Percentiles rank a stretch among this genome's conserved stretches.
Conservation (phyloP, 768 basidiomycete species). For the Macrocybe gigantea region DNA sequence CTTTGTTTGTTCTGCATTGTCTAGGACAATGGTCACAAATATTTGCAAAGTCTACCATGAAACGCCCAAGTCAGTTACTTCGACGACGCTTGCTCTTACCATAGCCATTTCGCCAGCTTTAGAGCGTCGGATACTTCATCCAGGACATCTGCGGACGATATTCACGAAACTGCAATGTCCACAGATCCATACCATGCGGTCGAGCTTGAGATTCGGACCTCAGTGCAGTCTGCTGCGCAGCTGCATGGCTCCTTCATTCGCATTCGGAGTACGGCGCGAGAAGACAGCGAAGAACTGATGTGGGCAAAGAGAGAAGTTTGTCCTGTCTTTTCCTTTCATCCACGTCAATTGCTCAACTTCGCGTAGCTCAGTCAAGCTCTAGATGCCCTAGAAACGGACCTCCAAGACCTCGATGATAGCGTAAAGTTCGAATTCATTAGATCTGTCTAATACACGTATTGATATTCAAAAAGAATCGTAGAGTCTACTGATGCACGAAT, state of each 20-base stretch:
- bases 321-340: constrained; percentile 2
- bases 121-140: too few relatives aligned
- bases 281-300: constrained; percentile 73
- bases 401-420: constrained; percentile 92
- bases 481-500: constrained; percentile 79
- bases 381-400: constrained; percentile 73
- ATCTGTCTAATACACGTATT: neutral
- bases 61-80: too few relatives aligned
- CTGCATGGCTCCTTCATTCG: constrained; percentile 72
- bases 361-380: constrained; percentile 72
- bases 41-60: too few relatives aligned
- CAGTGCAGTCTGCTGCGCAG: constrained; percentile 65
- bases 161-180: constrained; percentile 37
- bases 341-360: neutral
- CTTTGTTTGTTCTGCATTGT: too few relatives aligned
- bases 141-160: too few relatives aligned
- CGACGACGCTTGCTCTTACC: too few relatives aligned
- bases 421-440: constrained; percentile 56
- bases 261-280: constrained; percentile 67
- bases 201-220: constrained; percentile 73
- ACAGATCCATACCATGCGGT: constrained; percentile 86
- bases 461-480: constrained; percentile 54
- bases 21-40: too few relatives aligned
- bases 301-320: constrained; percentile 76
- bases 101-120: too few relatives aligned